Percentiles rank a stretch among this genome's conserved stretches.
phyloP scores from a whole-genome alignment of 176 grass and related monocot species.

The Bonia amplexicaulis region DNA sequence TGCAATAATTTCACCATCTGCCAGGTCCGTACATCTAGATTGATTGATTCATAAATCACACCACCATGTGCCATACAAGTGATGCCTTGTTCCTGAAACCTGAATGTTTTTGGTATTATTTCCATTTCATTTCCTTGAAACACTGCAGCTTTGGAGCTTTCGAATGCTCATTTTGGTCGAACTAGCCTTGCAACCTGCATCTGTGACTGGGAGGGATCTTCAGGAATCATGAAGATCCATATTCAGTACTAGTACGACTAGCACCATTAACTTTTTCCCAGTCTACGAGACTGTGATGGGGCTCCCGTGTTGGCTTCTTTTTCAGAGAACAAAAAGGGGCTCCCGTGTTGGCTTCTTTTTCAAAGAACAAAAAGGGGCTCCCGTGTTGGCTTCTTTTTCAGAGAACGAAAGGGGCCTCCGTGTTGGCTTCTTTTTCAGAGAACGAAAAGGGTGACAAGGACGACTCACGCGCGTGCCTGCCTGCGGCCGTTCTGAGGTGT shows the following conservation, averaged over 20 bases:
- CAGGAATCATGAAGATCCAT: background rate
- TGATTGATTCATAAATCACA: background rate
- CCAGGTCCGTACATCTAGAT: background rate
- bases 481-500: background rate
- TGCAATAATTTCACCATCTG: background rate
- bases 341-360: background rate
- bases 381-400: background rate
- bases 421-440: background rate
- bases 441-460: no score
- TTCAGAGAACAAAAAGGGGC: background rate
- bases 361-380: background rate
- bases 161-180: background rate
- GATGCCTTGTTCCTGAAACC: background rate
- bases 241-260: background rate
- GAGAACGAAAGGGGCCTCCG: background rate
- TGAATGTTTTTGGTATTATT: background rate
- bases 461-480: background rate
- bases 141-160: background rate
- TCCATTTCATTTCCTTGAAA: background rate
- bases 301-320: background rate
- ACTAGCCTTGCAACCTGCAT: background rate
- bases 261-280: background rate
- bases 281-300: background rate
- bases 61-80: background rate
- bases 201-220: background rate